Evolutionary conservation across 164 flowering plant genomes (phyloP), one percentile per base, ranked within the genome.

Genomic region (Nelumbo lutea): DNA sequence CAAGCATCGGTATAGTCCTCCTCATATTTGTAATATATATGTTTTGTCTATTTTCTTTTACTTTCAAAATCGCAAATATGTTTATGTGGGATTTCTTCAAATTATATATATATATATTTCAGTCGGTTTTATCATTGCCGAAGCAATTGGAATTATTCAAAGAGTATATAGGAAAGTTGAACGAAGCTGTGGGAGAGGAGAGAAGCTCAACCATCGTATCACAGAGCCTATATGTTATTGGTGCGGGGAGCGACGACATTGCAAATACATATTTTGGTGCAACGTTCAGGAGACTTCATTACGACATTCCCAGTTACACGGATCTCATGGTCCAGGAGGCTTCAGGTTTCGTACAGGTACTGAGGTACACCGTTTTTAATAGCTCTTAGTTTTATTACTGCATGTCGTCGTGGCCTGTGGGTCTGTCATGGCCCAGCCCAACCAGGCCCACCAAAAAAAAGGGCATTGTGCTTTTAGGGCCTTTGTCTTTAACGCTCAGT

Each of bases 181-280:
- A 69, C 14, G 59, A n/a, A 0, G 60, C 68, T 0, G 75, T 70
- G 0, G 88, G 88, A 44, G 81, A 72, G 57, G 76, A 76, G 44
- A 66, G 57, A 72, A 62, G 76, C 1, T 57, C 68, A 4, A 55
- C 40, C 1, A 68, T 81, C 1, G 0, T 83, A 15, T 68, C 82
- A 0, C 39, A 80, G 40, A 70, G 76, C 73, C 3, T 81, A 4
- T 76, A n/a, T 64, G 0, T 73, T 0, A 68, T 81, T 7, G 61
- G 67, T 42, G 57, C 75, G 7, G 86, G 88, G 1, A 79, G 79
- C 53, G 61, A 85, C 13, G 88, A 84, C 73, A 59, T 84, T 48
- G 80, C 77, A 2, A 72, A 76, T 47, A 84, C 83, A 0, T 84
- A 84, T 58, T 81, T 52, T 48, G 1, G 38, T 7, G 15, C 61